Base-by-base conservation (phyloP, 495 filamentous ascomycete genomes). In the Symbiotaphrina buchneri region DNA sequence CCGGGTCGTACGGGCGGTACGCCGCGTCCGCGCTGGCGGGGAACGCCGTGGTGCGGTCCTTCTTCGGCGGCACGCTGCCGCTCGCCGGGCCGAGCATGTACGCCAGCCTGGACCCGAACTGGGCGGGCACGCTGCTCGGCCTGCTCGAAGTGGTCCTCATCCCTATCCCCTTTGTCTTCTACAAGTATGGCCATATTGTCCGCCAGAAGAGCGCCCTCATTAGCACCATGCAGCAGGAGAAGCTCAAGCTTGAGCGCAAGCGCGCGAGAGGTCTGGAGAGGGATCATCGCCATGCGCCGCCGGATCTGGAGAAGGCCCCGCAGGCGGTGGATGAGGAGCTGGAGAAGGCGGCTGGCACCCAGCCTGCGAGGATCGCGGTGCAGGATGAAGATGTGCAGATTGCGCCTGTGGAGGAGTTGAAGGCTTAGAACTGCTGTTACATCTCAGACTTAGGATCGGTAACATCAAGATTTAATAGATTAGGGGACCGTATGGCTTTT, bases 161-260 rank as follows among this genome's bases (percentile, higher is more conserved):
- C 16, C 66, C 66, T 6, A 52, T 57, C 3, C 51, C 70, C 0
- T 39, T 63, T 23, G 27, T 59, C 7, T 55, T 73, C 14, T 59
- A 59, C 19, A 48, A 48, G 28, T 69, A 60, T 33, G 66, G 66
- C 8, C 59, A 58, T 34, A 27, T 49, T 39, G 81, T 91, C 28
- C 56, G 81, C 11, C 55, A 47, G 32, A 67, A 54, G 42, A 79
- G 71, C 33, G 52, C 53, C 6, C 51, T 85, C 14, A 80, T 90
- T 32, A 46, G 58, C 35, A 47, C 54, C 28, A 70, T 91, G 68
- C 60, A 73, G 36, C 70, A 69, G 44, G 76, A 85, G 35, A 62
- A 65, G 46, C 65, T 59, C 39, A 67, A 53, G 47, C 44, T 66
- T 21, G 71, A 78, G 35, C 54, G 51, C 17, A 59, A 39, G 39